Evolutionary conservation across 352 stramenopile species (phyloP).

Genomic region (Phytophthora boehmeriae): DNA sequence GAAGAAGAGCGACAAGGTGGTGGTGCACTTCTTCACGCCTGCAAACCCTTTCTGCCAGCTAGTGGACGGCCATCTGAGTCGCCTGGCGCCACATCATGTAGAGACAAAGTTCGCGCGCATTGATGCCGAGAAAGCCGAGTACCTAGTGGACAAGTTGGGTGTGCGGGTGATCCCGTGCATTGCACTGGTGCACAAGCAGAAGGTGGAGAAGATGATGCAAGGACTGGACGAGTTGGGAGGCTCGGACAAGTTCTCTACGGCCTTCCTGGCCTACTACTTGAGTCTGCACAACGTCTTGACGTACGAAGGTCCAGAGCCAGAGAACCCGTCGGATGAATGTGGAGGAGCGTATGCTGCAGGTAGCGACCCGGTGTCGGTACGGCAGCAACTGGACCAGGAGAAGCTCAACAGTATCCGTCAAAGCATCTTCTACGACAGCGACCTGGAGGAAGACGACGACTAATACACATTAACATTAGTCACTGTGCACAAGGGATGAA

Average conservation of each 20-base stretch:
- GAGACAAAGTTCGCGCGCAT: slow-evolving; percentile 97
- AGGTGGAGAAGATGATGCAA: slow-evolving; percentile 95
- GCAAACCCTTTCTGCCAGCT: slow-evolving; percentile 93
- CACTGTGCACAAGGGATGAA: slow-evolving; percentile 24
- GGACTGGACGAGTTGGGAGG: slow-evolving; percentile 96
- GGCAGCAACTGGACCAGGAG: slow-evolving; percentile 51
- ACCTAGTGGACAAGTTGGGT: slow-evolving; percentile 95
- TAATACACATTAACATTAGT: too few species aligned
- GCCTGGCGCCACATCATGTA: slow-evolving; percentile 91
- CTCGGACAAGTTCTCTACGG: slow-evolving; percentile 92
- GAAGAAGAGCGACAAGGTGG: slow-evolving; percentile 91
- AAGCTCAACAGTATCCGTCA: slow-evolving; percentile 78
- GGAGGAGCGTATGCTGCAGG: slow-evolving; percentile 52
- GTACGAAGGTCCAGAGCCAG: slow-evolving; percentile 91
- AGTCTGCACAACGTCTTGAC: slow-evolving; percentile 94
- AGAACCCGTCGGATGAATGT: slow-evolving; percentile 67
- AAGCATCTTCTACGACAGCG: slow-evolving; percentile 87
- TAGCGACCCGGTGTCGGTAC: slow-evolving; percentile 36
- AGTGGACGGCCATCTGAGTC: slow-evolving; percentile 92
- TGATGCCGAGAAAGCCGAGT: slow-evolving; percentile 96
- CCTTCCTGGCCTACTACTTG: slow-evolving; percentile 93
- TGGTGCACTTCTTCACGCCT: slow-evolving; percentile 97
- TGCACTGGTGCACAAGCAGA: slow-evolving; percentile 94
- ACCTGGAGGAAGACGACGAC: slow-evolving; percentile 78
- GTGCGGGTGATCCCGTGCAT: slow-evolving; percentile 97